Conservation (phyloP, 192 early-diverging fungal genomes). For the Rhizoclosmatium globosum region DNA sequence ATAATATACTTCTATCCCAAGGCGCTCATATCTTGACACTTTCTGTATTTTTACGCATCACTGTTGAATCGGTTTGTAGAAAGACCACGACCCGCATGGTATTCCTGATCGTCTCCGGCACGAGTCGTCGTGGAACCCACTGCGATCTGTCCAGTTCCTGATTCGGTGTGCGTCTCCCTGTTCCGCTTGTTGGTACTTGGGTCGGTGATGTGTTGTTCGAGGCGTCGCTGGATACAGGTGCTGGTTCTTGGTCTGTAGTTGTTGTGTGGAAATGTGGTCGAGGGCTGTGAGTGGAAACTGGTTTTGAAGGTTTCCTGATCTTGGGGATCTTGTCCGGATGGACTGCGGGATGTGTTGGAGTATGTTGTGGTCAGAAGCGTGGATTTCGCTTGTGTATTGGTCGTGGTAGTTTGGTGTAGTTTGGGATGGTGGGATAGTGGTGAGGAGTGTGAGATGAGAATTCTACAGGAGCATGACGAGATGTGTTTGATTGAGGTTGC, state of each 20-base stretch:
- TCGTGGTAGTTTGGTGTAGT: too few species aligned
- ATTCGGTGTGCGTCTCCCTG: not conserved
- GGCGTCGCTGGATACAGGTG: not conserved
- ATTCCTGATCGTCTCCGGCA: not conserved
- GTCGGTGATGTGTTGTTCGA: not conserved
- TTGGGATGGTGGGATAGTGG: not conserved
- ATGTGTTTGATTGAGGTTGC: not conserved
- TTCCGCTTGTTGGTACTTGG: not conserved
- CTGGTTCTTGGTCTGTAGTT: not conserved
- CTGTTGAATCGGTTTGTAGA: not conserved
- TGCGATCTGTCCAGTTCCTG: not conserved
- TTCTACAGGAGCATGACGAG: not conserved
- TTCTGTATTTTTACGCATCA: too few species aligned
- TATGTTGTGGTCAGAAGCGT: not conserved
- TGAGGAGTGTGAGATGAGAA: not conserved
- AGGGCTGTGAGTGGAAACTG: not conserved
- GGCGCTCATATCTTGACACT: too few species aligned
- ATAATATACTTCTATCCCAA: too few species aligned
- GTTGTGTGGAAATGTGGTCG: not conserved
- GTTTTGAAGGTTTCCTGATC: not conserved
- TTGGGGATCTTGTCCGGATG: not conserved
- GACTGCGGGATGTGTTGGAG: not conserved
- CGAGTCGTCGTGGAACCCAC: not conserved
- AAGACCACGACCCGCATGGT: not conserved
- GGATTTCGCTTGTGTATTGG: not conserved